Evolutionary conservation across 2,329 filamentous ascomycete species (phyloP), one percentile per base, ranked within the genome.

Genomic region (Bisporella sp.): DNA sequence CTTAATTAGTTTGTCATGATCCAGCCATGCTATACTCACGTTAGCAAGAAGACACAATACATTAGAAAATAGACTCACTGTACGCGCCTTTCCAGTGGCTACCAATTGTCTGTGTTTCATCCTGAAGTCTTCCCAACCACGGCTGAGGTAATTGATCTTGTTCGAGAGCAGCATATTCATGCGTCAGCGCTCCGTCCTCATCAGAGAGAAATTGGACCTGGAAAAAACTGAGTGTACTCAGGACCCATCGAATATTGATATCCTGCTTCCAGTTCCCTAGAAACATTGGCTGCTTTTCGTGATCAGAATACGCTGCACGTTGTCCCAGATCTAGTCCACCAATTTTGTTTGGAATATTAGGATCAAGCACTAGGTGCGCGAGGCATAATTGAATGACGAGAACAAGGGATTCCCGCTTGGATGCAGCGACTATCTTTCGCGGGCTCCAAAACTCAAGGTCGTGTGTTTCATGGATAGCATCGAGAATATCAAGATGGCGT

Each of bases 181-280:
- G 47, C 44, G 59, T 64, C 3, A 76, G 60, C 0, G 70, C 66
- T 28, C 60, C 58, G n/a, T 70, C 67, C 4, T 64, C 64, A 6
- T 62, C 48, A 13, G 42, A 21, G 31, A 52, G 49, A 59, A 78
- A 69, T 54, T 79, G 73, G 45, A 71, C 70, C 43, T 71, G 71
- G 65, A 78, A 79, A 66, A 78, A 79, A 53, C 77, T 76, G 41
- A 74, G 59, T 39, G 70, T 64, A 54, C 77, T 70, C 5, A 77
- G 59, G 2, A 73, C 47, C 70, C 71, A 76, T 2, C 67, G 60
- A 47, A 73, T 63, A 54, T 78, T 73, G 46, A 78, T 56, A 1
- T 66, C 54, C 4, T 61, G 49, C 32, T 66, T 64, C 29, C 64
- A 61, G 32, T 53, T 53, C 12, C 71, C 72, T 7, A 48, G 41